Base-by-base conservation (phyloP, 306 rosid species). In the Trifolium repens region DNA sequence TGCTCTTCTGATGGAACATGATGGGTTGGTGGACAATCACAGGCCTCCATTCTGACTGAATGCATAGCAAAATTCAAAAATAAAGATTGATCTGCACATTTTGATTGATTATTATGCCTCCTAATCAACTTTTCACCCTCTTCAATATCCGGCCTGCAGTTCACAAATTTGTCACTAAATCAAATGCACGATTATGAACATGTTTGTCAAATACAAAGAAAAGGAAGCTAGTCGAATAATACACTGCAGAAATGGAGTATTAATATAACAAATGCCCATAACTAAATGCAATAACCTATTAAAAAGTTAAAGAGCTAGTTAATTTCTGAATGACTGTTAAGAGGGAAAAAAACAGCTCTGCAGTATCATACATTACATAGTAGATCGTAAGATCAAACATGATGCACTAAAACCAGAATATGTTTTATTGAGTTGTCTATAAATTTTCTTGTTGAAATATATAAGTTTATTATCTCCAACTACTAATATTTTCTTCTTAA, bases 51-150 rank as follows among this genome's bases (percentile, higher is more conserved):
- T 86, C 98, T 83, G 60, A 91, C 94, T 5, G 98, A 94, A 79
- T 94, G 98, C 98, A 90, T 91, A n/a, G 98, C 98, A 73, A 94
- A 94, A 77, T 94, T 94, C 76, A 91, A 82, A 84, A 94, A 90
- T 78, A 94, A 81, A 66, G 98, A 91, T 69, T 85, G 96, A 79
- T 94, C 97, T 4, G 87, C 93, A 84, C 94, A 91, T 85, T 94
- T 94, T 27, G 97, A 71, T 74, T 88, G 97, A 82, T 77, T 89
- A 58, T 83, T 85, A 82, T 88, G 98, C 73, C 97, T 80, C 77
- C 96, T 91, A 52, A 91, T 91, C 65, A 94, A 74, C 81, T 91
- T 94, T 84, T 94, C 98, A 71, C 97, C 98, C 80, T 94, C 98
- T 79, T 94, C 97, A 75, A 87, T 83, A 71, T 91, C 97, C 24